Evolutionary conservation across 1,284 basidiomycete species (phyloP).

Genomic region (Puccinia sorghi): DNA sequence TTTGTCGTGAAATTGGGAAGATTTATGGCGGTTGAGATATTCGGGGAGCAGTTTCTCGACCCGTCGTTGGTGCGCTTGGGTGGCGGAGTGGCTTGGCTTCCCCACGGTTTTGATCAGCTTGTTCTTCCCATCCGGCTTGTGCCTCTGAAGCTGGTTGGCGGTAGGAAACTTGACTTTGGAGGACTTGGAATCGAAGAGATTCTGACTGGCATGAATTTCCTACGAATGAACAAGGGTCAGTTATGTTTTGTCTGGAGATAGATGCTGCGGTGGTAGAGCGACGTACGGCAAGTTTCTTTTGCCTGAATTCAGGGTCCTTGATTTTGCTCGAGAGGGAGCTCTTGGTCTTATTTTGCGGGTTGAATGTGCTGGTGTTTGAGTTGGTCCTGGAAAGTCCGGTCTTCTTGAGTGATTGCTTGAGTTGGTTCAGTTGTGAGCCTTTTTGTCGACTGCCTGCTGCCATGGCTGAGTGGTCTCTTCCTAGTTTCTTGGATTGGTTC

Average conservation of each 20-base stretch:
- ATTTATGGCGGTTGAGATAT: slow-evolving; percentile 70
- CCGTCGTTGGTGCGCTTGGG: slow-evolving; percentile 52
- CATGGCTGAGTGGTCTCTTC: slow-evolving; percentile 15
- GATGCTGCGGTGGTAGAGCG: neutral
- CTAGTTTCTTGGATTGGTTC: too few species aligned
- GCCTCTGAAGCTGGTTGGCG: slow-evolving; percentile 14
- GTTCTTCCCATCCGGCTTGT: neutral
- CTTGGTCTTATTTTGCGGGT: slow-evolving; percentile 22
- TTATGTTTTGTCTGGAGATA: neutral
- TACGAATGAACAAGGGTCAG: neutral
- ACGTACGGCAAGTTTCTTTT: slow-evolving; percentile 47
- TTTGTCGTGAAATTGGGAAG: slow-evolving; percentile 86
- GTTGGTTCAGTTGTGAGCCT: slow-evolving; percentile 39
- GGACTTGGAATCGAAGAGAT: slow-evolving; percentile 41
- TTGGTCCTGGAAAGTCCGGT: slow-evolving; percentile 35
- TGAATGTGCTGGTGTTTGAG: neutral
- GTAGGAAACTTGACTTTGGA: slow-evolving; percentile 49
- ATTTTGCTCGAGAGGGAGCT: slow-evolving; percentile 19
- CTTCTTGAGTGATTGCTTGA: slow-evolving; percentile 41
- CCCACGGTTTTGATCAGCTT: slow-evolving; percentile 31
- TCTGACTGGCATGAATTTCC: slow-evolving; percentile 49
- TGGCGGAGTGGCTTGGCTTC: slow-evolving; percentile 39
- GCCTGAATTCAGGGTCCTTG: slow-evolving; percentile 47
- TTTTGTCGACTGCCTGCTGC: slow-evolving; percentile 24
- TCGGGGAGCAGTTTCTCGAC: slow-evolving; percentile 78